Percentiles rank a stretch among this genome's conserved stretches.
Conservation (phyloP, 2,329 filamentous ascomycete genomes). For the Cercospora sojina region DNA sequence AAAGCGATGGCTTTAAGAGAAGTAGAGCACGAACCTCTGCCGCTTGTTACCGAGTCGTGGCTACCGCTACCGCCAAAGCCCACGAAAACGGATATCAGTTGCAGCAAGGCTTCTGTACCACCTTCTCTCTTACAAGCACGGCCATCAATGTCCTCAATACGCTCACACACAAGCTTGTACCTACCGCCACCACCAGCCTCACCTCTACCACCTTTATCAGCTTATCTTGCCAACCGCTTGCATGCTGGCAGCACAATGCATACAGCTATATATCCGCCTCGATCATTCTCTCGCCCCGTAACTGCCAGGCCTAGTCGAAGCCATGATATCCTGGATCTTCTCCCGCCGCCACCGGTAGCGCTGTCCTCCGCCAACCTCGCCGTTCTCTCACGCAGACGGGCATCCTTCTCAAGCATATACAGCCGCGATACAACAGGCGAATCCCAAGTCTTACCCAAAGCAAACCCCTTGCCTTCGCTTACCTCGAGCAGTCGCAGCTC, state of each 20-base stretch:
- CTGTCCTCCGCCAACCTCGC: conserved; percentile 17
- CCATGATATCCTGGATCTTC: conserved; percentile 16
- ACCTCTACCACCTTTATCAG: conserved; percentile 32
- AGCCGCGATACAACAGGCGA: conserved; percentile 34
- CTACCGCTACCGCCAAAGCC: conserved; percentile 23
- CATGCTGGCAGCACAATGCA: conserved; percentile 17
- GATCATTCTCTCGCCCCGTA: conserved; percentile 8
- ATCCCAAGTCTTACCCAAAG: conserved; percentile 6
- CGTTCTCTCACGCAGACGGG: conserved; percentile 16
- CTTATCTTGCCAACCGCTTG: conserved; percentile 28
- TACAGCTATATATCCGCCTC: conserved; percentile 20
- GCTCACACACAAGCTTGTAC: conserved; percentile 24
- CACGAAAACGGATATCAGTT: conserved; percentile 29
- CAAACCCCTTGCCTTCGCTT: background rate
- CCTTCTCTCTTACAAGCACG: conserved; percentile 25
- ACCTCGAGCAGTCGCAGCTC: conserved; percentile 8
- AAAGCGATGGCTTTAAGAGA: conserved; percentile 14
- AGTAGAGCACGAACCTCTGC: conserved; percentile 13
- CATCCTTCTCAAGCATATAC: conserved; percentile 35
- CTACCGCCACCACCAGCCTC: conserved; percentile 22
- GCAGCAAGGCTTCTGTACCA: conserved; percentile 22
- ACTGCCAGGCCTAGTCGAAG: conserved; percentile 7
- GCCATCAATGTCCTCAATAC: conserved; percentile 30
- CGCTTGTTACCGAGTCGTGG: conserved; percentile 4
- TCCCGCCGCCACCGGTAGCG: conserved; percentile 20